Evolutionary conservation across 306 rosid species (phyloP), one percentile per base, ranked within the genome.

Genomic region (Cicer pinnatifidum): DNA sequence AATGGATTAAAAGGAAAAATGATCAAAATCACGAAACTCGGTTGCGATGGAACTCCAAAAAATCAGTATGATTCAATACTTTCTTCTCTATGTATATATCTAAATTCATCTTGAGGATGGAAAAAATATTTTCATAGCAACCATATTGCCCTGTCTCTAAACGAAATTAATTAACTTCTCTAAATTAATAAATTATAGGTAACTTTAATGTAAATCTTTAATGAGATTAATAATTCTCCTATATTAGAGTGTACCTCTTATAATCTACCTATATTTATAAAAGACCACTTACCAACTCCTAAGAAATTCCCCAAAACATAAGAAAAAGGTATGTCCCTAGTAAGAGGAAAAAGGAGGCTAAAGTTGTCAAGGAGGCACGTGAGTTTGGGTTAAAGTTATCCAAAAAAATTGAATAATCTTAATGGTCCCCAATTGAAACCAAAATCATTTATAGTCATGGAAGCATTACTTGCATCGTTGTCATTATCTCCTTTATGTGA

Each of bases 331-430:
- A 15, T 46, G 75, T 35, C 54, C 81, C 78, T 44, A 1, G 12
- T 19, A 39, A 37, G 40, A 69, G 11, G 67, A 70, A 78, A 81
- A 79, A 64, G 83, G 11, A 20, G 37, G 71, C 23, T 17, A 39
- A 63, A 50, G 71, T 1, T 83, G 75, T 83, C 13, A 71, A 66
- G 72, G 62, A 79, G 72, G 69, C 86, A 83, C 82, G 84, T 75
- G 86, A 57, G 69, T 41, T 69, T 75, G 53, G 53, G 78, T 35
- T 75, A 69, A 69, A 79, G 78, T 44, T 56, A 43, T 64, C 67
- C 53, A 4, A 4, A 19, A 73, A 33, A 8, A 52, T 69, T 53
- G 74, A 78, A 44, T 68, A 62, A 82, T 64, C 52, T 7, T 0
- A 44, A 58, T 79, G 83, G 83, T 78, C 86, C 86, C 83, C 33